phyloP scores from a whole-genome alignment of 768 basidiomycete genomes.

The Lentinula edodes region DNA sequence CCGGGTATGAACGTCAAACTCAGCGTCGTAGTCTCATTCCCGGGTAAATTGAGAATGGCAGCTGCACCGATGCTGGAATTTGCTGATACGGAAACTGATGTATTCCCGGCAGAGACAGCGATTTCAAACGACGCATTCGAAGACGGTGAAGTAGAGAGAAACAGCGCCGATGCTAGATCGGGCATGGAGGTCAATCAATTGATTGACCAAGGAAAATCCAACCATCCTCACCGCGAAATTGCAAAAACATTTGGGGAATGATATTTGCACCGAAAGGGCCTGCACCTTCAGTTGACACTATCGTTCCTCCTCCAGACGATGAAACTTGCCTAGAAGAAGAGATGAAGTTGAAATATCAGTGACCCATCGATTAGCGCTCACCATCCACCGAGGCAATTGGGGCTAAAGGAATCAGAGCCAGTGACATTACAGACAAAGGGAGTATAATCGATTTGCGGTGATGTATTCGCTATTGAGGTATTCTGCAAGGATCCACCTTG shows the following conservation, averaged over 20 bases:
- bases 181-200: neutral
- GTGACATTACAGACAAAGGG: constrained; percentile 40
- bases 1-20: constrained; percentile 33
- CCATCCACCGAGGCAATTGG: constrained; percentile 38
- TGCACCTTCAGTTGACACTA: constrained; percentile 39
- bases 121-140: constrained; percentile 52
- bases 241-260: constrained; percentile 54
- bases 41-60: constrained; percentile 32
- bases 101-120: constrained; percentile 36
- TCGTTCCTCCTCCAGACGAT: constrained; percentile 13
- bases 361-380: constrained; percentile 17
- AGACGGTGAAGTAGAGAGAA: constrained; percentile 32
- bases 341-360: neutral
- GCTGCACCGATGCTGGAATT: constrained; percentile 36
- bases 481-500: constrained; percentile 21
- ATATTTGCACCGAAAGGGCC: constrained; percentile 33
- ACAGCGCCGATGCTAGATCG: constrained; percentile 35
- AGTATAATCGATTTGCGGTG: constrained; percentile 38
- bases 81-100: constrained; percentile 26
- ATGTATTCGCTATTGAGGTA: constrained; percentile 30
- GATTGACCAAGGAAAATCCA: neutral
- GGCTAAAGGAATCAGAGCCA: constrained; percentile 15
- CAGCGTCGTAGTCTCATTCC: constrained; percentile 34
- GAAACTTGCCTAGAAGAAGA: constrained; percentile 21
- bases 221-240: constrained; percentile 39